Evolutionary conservation across 768 basidiomycete genomes (phyloP).

Genomic region (Lactarius akahatsu): DNA sequence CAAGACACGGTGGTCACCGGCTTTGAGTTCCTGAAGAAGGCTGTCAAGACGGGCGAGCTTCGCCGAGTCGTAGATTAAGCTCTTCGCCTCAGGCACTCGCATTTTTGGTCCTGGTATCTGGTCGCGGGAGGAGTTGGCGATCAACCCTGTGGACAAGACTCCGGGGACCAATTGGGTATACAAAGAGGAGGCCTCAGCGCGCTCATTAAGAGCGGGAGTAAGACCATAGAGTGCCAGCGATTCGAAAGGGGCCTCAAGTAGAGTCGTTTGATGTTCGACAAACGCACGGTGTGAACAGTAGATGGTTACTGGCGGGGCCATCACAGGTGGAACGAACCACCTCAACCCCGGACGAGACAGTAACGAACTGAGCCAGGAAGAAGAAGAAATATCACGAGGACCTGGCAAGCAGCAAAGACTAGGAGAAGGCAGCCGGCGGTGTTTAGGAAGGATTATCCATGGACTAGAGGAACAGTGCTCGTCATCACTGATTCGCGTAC

Average conservation of each 20-base stretch:
- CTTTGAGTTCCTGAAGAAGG: conserved; percentile 89
- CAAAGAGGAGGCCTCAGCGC: conserved; percentile 46
- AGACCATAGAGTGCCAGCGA: conserved; percentile 80
- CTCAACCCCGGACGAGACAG: conserved; percentile 76
- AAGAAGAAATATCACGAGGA: conserved; percentile 58
- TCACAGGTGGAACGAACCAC: conserved; percentile 82
- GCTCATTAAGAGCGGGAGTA: conserved; percentile 64
- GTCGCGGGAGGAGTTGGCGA: conserved; percentile 60
- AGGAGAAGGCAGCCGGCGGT: conserved; percentile 32
- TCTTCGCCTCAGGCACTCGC: conserved; percentile 92
- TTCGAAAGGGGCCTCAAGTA: conserved; percentile 70
- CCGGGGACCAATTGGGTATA: conserved; percentile 56
- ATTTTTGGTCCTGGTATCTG: conserved; percentile 82
- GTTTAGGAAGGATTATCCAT: conserved; percentile 39
- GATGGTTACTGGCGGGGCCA: conserved; percentile 80
- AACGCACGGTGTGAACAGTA: conserved; percentile 77
- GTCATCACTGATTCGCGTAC: conserved; percentile 15
- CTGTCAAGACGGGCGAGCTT: conserved; percentile 90
- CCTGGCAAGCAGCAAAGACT: conserved; percentile 47
- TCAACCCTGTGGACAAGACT: conserved; percentile 63
- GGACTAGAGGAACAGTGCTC: conserved; percentile 31
- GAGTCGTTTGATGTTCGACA: conserved; percentile 61
- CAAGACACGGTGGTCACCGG: conserved; percentile 88
- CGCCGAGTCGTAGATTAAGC: conserved; percentile 93
- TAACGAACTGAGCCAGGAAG: conserved; percentile 71